Evolutionary conservation across 176 grass and related monocot genomes (phyloP), one percentile per base, ranked within the genome.

Genomic region (Cocos nucifera): DNA sequence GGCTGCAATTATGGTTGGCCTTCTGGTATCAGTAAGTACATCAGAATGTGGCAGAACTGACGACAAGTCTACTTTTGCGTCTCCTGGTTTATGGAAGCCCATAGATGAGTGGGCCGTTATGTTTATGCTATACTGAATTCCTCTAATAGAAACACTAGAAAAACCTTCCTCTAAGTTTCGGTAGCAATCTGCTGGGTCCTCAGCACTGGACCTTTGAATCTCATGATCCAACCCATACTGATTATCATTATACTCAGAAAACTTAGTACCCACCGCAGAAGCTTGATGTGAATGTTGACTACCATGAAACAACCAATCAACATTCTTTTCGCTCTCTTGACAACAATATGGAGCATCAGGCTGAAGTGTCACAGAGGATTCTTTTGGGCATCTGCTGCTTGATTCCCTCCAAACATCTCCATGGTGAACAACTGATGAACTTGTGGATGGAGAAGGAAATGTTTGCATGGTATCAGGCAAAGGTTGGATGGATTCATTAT

Each of bases 301-400:
- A 53, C 49, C 69, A 76, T 6, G 19, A 69, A 60, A 51, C 65
- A 58, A 58, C 17, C 60, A 53, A 54, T 61, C 57, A 27, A 70
- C 66, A 17, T 54, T 59, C 29, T n/a, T 69, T 56, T 68, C 50
- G 50, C 61, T 80, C 2, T 89, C 44, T 71, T 50, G 53, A 32
- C 52, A 64, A 78, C 56, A 71, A 27, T 65, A 63, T 19, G 57
- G n/a, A 12, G 29, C 26, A 71, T 49, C 78, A 19, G 17, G 53
- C 30, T 51, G 73, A 50, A 22, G 39, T 17, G 62, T 86, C 60
- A 73, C 30, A 3, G 80, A 89, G 7, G 82, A 89, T 25, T 44
- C 86, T 76, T 83, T 95, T 29, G 25, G 49, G 61, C 60, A 84
- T 50, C 50, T 61, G 72, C 64, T 74, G 39, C 50, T 77, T 6